Conservation (phyloP, 306 rosid genomes). For the Corylus heterophylla region DNA sequence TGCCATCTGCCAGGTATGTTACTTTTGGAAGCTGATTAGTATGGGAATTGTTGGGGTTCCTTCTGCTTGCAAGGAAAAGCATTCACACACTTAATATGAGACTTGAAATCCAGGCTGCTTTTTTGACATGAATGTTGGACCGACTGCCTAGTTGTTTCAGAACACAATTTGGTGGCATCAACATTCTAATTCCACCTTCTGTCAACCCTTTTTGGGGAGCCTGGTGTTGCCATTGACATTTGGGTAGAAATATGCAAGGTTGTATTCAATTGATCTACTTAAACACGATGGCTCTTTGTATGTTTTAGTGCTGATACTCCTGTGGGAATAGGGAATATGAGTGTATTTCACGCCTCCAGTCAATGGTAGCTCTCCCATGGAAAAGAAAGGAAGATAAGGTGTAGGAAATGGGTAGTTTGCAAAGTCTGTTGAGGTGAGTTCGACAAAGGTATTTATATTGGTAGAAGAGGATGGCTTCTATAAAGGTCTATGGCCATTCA, state of each 20-base stretch:
- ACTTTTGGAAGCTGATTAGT: too few relatives aligned
- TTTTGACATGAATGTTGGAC: background rate
- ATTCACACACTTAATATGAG: background rate
- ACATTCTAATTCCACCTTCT: background rate
- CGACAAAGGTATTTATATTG: background rate
- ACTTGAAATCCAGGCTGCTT: background rate
- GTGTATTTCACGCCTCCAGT: background rate
- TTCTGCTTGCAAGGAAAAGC: background rate
- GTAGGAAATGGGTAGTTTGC: background rate
- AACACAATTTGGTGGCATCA: background rate
- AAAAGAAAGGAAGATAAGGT: background rate
- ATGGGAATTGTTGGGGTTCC: background rate
- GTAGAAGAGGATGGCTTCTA: background rate
- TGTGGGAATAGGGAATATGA: background rate
- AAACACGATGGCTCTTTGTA: background rate
- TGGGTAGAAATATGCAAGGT: background rate
- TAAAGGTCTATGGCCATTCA: background rate
- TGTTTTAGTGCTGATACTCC: background rate
- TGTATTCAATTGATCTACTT: background rate
- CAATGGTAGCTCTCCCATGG: background rate
- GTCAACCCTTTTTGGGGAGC: background rate
- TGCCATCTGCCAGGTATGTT: background rate
- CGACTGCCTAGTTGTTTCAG: background rate
- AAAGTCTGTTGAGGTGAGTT: background rate
- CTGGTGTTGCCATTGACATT: background rate